Conservation (phyloP, 305 asterid genomes). For the Vinca major region DNA sequence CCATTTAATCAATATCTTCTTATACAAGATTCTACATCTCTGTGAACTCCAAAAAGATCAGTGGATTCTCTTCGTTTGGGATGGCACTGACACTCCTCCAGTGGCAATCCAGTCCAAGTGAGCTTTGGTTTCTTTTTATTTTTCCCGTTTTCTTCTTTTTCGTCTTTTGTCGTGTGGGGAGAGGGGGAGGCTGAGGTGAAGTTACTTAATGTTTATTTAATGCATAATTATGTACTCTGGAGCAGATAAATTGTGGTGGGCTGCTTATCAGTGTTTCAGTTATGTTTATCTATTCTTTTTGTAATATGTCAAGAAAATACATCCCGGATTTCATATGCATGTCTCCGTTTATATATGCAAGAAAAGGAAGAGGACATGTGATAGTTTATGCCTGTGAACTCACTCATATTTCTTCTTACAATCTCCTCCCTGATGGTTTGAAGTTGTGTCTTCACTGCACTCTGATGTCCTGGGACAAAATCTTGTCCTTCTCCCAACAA, state of each 20-base stretch:
- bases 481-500: background rate
- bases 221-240: background rate
- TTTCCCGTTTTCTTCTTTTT: background rate
- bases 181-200: background rate
- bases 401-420: background rate
- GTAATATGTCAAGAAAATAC: background rate
- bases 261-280: background rate
- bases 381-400: background rate
- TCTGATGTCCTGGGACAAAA: background rate
- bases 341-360: background rate
- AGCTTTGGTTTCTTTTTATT: slow-evolving; percentile 17
- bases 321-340: background rate
- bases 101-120: slow-evolving; percentile 45
- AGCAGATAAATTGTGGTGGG: background rate
- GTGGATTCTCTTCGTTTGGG: slow-evolving; percentile 74
- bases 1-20: slow-evolving; percentile 11
- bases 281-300: background rate
- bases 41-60: slow-evolving; percentile 40
- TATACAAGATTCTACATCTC: slow-evolving; percentile 51
- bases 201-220: background rate
- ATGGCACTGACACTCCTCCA: slow-evolving; percentile 78
- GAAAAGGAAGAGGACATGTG: background rate
- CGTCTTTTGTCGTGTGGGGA: background rate
- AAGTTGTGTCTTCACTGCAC: background rate
- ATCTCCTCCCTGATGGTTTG: background rate